Evolutionary conservation across 78 protist genomes (phyloP).

Genomic region (Dictyostelium brefeldianum): DNA sequence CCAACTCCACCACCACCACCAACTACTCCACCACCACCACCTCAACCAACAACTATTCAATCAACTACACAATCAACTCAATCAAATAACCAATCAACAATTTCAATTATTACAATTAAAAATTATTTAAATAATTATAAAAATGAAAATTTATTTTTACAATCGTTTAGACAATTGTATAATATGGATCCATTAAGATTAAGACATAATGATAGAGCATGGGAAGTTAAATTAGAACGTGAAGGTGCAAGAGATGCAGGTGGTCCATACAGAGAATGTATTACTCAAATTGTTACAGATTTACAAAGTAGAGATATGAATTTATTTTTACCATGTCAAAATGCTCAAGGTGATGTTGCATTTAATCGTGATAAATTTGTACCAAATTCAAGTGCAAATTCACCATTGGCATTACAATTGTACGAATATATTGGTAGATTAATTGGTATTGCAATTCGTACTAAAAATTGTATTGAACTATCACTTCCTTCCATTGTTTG

Average conservation of each 20-base stretch:
- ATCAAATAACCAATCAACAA: not conserved
- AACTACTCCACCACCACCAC: not conserved
- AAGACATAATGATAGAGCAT: conserved; percentile 79
- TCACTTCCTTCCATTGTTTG: conserved; percentile 80
- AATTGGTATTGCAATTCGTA: conserved; percentile 83
- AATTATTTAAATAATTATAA: conserved; percentile 9
- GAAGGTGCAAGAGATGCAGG: conserved; percentile 90
- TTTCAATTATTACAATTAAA: not conserved
- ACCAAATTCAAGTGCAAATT: conserved; percentile 75
- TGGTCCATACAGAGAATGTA: conserved; percentile 83
- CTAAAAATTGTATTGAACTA: conserved; percentile 72
- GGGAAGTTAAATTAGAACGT: conserved; percentile 79
- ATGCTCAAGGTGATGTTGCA: conserved; percentile 84
- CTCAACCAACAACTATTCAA: not conserved
- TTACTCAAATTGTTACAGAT: conserved; percentile 69
- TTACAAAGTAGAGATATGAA: conserved; percentile 51
- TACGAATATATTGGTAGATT: conserved; percentile 80
- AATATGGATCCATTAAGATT: conserved; percentile 59
- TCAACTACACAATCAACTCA: not conserved
- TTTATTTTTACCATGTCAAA: conserved; percentile 81
- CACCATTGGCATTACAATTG: conserved; percentile 40
- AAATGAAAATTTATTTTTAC: conserved; percentile 70
- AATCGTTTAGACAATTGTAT: conserved; percentile 55
- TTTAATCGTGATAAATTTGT: conserved; percentile 84
- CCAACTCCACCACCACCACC: not conserved